Base-by-base conservation (phyloP, 148 eudicot genomes). In the Persicaria maculosa region DNA sequence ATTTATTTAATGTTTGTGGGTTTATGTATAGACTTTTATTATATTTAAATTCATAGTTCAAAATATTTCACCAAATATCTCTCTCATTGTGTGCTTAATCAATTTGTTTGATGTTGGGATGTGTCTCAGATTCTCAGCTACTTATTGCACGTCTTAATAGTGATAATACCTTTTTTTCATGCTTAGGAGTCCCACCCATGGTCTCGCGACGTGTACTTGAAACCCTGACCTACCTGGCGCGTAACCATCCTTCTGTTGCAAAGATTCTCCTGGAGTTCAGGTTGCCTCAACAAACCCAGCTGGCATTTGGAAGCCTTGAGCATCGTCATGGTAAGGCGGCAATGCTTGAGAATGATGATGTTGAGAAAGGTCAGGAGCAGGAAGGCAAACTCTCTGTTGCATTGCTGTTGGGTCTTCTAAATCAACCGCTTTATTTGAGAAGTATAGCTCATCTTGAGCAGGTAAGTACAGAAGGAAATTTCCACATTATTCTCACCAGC, bases 171-270 rank as follows among this genome's bases (percentile, higher is more conserved):
- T 19, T 47, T 31, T 73, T 75, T 76, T 54, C 19, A 17, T 80
- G 55, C 36, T 59, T 71, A 96, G 99, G 99, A 57, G 93, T 96
- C 19, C 99, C 99, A 46, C 99, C 99, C 68, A 80, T 96, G 89
- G 97, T 96, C n/a, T 92, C 97, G 46, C 95, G 99, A 47, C 88
- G 99, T 72, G 88, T 93, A 81, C 94, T 96, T 50, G 99, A 96
- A 80, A 96, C 92, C 59, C 79, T 96, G 46, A 92, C 97, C 43
- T 90, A 84, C 81, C 80, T 96, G 85, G 97, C 97, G 46, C 85
- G 91, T 45, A 89, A 90, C 74, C 99, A 96, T 83, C 91, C 94
- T 52, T 84, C 79, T 77, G 94, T 95, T 71, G 96, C 99, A 36
- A 90, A 85, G 82, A 81, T 89, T 79, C 80, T 95, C 71, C 89